These are phyloP conservation scores for Ophiostoma populinum DNA, from an alignment of 2,329 filamentous ascomycete genomes.

Conservation along the genomic window DNA sequence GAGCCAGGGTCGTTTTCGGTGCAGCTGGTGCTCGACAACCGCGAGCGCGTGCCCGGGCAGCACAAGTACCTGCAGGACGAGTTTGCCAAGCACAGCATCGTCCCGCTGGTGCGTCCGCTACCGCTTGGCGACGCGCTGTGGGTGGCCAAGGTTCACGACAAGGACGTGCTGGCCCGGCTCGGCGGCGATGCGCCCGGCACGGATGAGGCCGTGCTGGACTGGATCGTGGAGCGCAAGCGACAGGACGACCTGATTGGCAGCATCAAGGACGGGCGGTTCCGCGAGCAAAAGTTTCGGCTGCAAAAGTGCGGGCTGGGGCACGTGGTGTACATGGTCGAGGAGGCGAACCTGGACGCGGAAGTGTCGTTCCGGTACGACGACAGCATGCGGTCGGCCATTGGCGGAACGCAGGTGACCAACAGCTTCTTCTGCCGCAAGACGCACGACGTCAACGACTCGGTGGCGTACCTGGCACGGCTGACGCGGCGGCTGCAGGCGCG, in stretches of 20 bases:
- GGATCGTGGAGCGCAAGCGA: conserved; percentile 66
- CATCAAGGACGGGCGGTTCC: conserved; percentile 68
- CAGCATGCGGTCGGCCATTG: conserved; percentile 53
- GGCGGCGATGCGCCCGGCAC: conserved; percentile 37
- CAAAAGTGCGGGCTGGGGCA: conserved; percentile 56
- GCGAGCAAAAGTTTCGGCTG: conserved; percentile 71
- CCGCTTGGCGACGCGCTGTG: conserved; percentile 63
- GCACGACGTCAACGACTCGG: conserved; percentile 58
- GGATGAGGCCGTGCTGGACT: conserved; percentile 59
- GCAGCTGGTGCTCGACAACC: conserved; percentile 51
- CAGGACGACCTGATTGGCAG: conserved; percentile 65
- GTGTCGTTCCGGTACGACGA: conserved; percentile 42
- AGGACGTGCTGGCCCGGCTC: conserved; percentile 32
- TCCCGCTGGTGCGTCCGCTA: conserved; percentile 48
- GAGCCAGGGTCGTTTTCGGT: conserved; percentile 52
- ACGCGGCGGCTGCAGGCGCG: conserved; percentile 47
- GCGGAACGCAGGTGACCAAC: conserved; percentile 61
- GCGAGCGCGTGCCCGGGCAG: conserved; percentile 57
- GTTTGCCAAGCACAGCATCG: conserved; percentile 46
- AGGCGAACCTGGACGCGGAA: conserved; percentile 43
- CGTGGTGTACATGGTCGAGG: conserved; percentile 64
- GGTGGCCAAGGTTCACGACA: conserved; percentile 56
- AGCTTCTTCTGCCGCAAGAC: conserved; percentile 68
- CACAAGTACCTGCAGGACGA: conserved; percentile 63
- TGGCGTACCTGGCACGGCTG: conserved; percentile 57